These are phyloP conservation scores for Wallacemonas collosoma DNA, from an alignment of 208 protist species.

Conservation along the genomic window DNA sequence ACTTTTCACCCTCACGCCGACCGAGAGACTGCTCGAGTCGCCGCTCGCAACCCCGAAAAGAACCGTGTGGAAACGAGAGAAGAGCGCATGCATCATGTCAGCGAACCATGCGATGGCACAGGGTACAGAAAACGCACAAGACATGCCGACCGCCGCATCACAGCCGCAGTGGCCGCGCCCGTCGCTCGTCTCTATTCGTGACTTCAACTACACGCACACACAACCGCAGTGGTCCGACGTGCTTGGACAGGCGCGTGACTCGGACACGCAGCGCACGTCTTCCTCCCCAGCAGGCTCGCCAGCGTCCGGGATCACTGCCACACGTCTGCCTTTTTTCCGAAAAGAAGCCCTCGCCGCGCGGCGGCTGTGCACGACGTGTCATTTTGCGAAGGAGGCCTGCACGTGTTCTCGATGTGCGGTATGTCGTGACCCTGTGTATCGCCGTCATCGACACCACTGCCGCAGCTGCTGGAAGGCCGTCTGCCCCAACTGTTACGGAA, in stretches of 20 bases:
- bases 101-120: too few species aligned
- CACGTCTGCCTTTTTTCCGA: conserved; percentile 22
- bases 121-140: too few species aligned
- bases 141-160: neutral
- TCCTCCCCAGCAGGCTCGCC: too few species aligned
- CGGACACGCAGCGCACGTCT: too few species aligned
- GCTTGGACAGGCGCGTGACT: neutral
- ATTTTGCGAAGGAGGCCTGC: conserved; percentile 45
- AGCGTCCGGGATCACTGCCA: too few species aligned
- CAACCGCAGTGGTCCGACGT: conserved; percentile 55
- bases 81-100: too few species aligned
- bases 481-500: conserved; percentile 54
- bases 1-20: too few species aligned
- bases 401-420: conserved; percentile 48
- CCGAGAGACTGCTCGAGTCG: too few species aligned
- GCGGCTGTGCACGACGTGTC: conserved; percentile 51
- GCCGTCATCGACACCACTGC: conserved; percentile 68
- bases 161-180: conserved; percentile 49
- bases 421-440: conserved; percentile 32
- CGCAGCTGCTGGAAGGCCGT: conserved; percentile 67
- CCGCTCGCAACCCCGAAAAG: too few species aligned
- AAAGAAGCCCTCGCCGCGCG: conserved; percentile 30
- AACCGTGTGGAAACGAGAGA: too few species aligned
- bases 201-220: conserved; percentile 51
- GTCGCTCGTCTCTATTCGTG: conserved; percentile 23